These are phyloP conservation scores for Boeremia lycopersici DNA, from an alignment of 2,329 filamentous ascomycete genomes.

Conservation along the genomic window DNA sequence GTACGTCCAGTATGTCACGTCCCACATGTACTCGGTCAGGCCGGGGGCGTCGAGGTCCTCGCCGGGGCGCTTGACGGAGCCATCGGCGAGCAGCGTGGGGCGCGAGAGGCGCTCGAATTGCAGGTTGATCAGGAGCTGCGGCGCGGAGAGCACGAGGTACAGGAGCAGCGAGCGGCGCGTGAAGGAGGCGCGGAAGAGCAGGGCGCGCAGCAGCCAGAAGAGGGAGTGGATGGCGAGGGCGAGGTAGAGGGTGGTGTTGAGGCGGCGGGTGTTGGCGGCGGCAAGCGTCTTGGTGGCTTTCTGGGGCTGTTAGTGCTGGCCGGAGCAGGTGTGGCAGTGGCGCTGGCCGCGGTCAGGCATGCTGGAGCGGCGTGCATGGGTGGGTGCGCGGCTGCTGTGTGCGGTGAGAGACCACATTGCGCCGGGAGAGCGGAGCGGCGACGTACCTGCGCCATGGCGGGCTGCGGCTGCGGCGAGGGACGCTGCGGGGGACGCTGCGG, in stretches of 20 bases:
- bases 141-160: constrained; percentile 75
- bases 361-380: not conserved
- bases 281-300: constrained; percentile 68
- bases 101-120: constrained; percentile 85
- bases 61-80: constrained; percentile 73
- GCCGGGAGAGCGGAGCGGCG: not conserved
- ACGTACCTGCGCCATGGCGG: constrained; percentile 36
- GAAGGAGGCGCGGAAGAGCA: constrained; percentile 67
- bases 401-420: not conserved
- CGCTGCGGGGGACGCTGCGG: not conserved
- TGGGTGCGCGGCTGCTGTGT: not conserved
- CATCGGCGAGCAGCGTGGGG: constrained; percentile 68
- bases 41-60: constrained; percentile 88
- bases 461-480: not conserved
- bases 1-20: constrained; percentile 95
- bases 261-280: constrained; percentile 75
- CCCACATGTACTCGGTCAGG: constrained; percentile 97
- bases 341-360: not conserved
- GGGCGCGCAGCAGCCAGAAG: constrained; percentile 74
- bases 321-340: not conserved
- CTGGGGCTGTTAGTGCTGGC: constrained; percentile 34
- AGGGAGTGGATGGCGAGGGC: constrained; percentile 72
- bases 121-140: constrained; percentile 79
- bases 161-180: constrained; percentile 58
- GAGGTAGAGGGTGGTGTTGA: constrained; percentile 82